Percentiles rank a stretch among this genome's conserved stretches.
These are phyloP conservation scores for Daldinia loculata DNA, from an alignment of 495 filamentous ascomycete genomes.

Conservation along the genomic window DNA sequence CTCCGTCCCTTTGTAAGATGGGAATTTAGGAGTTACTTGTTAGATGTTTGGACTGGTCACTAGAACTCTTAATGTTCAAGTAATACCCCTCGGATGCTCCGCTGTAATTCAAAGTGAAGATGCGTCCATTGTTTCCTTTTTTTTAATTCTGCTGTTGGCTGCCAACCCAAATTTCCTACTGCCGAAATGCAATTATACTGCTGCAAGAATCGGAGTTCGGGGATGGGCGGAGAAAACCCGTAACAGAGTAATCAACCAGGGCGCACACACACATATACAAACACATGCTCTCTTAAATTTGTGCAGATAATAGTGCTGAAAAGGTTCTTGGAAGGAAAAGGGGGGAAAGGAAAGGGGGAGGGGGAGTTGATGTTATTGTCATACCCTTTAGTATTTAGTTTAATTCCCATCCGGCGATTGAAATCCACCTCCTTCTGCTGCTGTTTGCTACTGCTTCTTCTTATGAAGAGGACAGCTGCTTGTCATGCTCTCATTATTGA, in stretches of 20 bases:
- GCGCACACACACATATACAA: conserved; percentile 40
- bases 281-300: conserved; percentile 39
- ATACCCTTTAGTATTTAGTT: conserved; percentile 44
- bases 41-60: conserved; percentile 41
- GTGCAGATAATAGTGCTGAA: conserved; percentile 39
- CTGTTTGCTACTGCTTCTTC: conserved; percentile 29
- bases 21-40: conserved; percentile 47
- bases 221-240: conserved; percentile 39
- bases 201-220: conserved; percentile 42
- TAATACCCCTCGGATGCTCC: conserved; percentile 33
- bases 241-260: conserved; percentile 39
- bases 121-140: conserved; percentile 32
- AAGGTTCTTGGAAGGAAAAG: conserved; percentile 17
- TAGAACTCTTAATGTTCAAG: conserved; percentile 44
- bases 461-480: conserved; percentile 39
- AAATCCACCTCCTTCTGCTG: conserved; percentile 32
- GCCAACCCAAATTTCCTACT: conserved; percentile 33
- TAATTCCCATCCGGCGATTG: conserved; percentile 20
- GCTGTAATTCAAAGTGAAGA: conserved; percentile 38
- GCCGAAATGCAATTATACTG: conserved; percentile 37
- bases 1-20: conserved; percentile 40
- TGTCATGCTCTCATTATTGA: conserved; percentile 43
- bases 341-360: conserved; percentile 11
- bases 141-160: conserved; percentile 34
- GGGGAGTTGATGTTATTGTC: conserved; percentile 46